Percentiles rank a stretch among this genome's conserved stretches.
Evolutionary conservation across 345 rosid genomes (phyloP).

Genomic region (Sisymbrium altissimum): DNA sequence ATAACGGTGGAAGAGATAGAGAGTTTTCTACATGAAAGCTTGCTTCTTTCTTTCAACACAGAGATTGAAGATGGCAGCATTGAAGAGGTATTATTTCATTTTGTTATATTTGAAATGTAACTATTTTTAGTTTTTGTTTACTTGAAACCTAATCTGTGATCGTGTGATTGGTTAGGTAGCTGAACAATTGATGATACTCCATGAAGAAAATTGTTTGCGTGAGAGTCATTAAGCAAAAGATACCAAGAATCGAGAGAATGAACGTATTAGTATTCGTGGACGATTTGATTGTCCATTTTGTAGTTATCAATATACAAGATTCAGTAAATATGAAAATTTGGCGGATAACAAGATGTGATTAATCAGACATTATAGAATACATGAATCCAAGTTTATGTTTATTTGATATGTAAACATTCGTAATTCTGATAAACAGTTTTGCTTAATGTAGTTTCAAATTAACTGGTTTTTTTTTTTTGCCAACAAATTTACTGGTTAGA

Average conservation of each 20-base stretch:
- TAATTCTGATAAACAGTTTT: background rate
- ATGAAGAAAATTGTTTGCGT: slow-evolving; percentile 26
- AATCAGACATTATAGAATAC: background rate
- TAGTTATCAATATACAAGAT: background rate
- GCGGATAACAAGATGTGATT: background rate
- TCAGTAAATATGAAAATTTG: background rate
- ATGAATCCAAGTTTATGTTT: background rate
- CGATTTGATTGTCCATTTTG: background rate
- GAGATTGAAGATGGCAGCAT: slow-evolving; percentile 93
- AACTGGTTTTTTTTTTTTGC: too few species aligned
- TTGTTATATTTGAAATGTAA: background rate
- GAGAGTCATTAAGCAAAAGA: slow-evolving; percentile 13
- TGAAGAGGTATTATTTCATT: slow-evolving; percentile 44
- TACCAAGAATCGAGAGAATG: background rate
- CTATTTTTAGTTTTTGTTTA: background rate
- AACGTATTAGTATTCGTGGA: background rate
- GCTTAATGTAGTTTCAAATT: background rate
- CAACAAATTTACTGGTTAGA: too few species aligned
- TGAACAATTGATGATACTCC: slow-evolving; percentile 34
- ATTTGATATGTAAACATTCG: background rate
- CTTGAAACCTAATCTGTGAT: background rate
- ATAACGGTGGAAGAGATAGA: slow-evolving; percentile 63
- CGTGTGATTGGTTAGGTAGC: slow-evolving; percentile 23
- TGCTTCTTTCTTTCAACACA: slow-evolving; percentile 74
- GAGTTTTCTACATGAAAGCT: slow-evolving; percentile 63